Conservation (phyloP, 371 early-diverging fungal genomes). For the Rhizopus stolonifer region DNA sequence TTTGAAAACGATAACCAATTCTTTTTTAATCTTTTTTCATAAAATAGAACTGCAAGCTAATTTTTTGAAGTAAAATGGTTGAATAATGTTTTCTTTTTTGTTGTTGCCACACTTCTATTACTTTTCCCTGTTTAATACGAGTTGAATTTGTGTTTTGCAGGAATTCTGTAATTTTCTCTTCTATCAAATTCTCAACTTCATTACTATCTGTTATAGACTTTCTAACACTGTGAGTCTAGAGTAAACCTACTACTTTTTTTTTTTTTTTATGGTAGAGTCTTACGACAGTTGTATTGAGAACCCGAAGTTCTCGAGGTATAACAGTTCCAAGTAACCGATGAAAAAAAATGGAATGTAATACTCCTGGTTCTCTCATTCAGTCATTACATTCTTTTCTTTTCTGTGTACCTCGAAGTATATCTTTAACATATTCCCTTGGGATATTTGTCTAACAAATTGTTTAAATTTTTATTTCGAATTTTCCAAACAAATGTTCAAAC, state of each 20-base stretch:
- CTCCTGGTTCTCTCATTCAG: conserved; percentile 35
- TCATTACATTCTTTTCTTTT: background rate
- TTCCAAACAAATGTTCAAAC: conserved; percentile 2
- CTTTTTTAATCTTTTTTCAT: conserved; percentile 77
- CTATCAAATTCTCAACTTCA: conserved; percentile 40
- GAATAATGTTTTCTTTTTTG: conserved; percentile 1
- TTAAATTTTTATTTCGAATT: too few relatives aligned
- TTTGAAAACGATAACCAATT: conserved; percentile 75
- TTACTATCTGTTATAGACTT: conserved; percentile 43
- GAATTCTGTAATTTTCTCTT: conserved; percentile 41
- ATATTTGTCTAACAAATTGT: conserved; percentile 37
- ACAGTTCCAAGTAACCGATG: conserved; percentile 79
- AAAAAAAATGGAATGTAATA: conserved; percentile 85
- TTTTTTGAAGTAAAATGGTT: too few relatives aligned
- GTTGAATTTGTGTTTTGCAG: conserved; percentile 32
- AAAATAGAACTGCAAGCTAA: conserved; percentile 67
- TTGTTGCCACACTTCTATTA: conserved; percentile 5
- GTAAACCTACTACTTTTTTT: too few relatives aligned
- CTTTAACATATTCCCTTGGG: conserved; percentile 56
- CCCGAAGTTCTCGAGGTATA: conserved; percentile 69
- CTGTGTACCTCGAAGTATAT: conserved; percentile 63
- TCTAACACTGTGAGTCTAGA: background rate
- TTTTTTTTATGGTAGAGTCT: conserved; percentile 7
- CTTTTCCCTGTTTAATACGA: conserved; percentile 41
- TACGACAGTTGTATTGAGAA: conserved; percentile 74